These are phyloP conservation scores for Quercus glauca DNA, from an alignment of 306 rosid species.

Conservation along the genomic window DNA sequence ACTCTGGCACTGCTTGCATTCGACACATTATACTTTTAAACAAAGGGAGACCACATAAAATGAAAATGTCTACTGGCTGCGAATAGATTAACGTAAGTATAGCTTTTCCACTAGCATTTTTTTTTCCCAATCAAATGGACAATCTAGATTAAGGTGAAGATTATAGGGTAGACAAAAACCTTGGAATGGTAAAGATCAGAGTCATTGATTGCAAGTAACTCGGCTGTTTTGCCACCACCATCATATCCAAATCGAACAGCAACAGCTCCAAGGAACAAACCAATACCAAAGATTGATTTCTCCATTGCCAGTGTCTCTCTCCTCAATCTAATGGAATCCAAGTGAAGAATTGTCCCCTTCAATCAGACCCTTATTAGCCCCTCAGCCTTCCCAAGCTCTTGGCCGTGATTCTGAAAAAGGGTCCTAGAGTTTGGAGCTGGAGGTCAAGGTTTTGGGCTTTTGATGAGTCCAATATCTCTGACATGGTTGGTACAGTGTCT, in stretches of 20 bases:
- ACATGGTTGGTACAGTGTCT: constrained; percentile 52
- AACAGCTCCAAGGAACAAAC: constrained; percentile 84
- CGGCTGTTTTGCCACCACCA: constrained; percentile 60
- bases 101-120: not conserved
- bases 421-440: constrained; percentile 73
- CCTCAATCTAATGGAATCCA: constrained; percentile 70
- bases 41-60: not conserved
- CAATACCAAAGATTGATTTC: constrained; percentile 83
- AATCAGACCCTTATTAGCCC: constrained; percentile 70
- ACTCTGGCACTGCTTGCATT: no score
- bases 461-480: constrained; percentile 62
- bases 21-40: no score
- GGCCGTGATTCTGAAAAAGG: constrained; percentile 87
- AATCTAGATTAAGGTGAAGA: constrained; percentile 19
- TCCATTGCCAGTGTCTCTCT: constrained; percentile 79
- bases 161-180: constrained; percentile 36
- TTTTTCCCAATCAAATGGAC: not conserved
- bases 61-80: not conserved
- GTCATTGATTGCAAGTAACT: constrained; percentile 84
- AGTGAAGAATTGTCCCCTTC: constrained; percentile 63
- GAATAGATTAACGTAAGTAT: not conserved
- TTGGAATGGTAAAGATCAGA: constrained; percentile 75
- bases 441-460: constrained; percentile 62
- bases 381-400: constrained; percentile 75
- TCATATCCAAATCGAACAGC: constrained; percentile 80